Conservation (phyloP, 164 flowering plant species). For the Akebia trifoliata region DNA sequence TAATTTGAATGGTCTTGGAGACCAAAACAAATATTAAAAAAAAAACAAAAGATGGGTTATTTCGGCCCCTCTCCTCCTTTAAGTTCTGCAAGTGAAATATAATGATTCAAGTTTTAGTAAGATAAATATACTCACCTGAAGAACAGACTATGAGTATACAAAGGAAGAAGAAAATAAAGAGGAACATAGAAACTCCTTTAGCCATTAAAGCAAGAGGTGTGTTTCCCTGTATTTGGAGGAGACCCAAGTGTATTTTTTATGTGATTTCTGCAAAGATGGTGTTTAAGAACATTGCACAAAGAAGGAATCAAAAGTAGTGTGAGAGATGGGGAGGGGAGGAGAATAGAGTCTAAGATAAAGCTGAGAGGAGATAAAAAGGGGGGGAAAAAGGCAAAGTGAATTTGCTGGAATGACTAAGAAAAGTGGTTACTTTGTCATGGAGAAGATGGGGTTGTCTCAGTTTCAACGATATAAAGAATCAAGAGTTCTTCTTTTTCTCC, state of each 20-base stretch:
- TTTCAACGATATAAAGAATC: not conserved
- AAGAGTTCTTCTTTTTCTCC: not conserved
- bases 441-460: slow-evolving; percentile 6
- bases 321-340: not conserved
- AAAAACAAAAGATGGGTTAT: not conserved
- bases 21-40: not conserved
- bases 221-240: slow-evolving; percentile 15
- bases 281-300: not conserved
- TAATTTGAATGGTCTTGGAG: not conserved
- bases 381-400: slow-evolving; percentile 9
- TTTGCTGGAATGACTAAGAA: slow-evolving; percentile 4
- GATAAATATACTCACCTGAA: slow-evolving; percentile 36
- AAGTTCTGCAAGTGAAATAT: not conserved
- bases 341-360: not conserved
- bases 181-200: slow-evolving; percentile 17
- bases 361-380: slow-evolving; percentile 2
- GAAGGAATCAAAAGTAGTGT: not conserved
- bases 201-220: slow-evolving; percentile 31
- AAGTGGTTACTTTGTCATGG: slow-evolving; percentile 15
- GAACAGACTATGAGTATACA: slow-evolving; percentile 25
- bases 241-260: slow-evolving; percentile 11
- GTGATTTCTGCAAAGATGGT: slow-evolving; percentile 2
- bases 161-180: slow-evolving; percentile 21
- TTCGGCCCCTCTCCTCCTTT: not conserved
- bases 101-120: not conserved